A percentile compares a stretch with the other conserved stretches of the same genome.
Conservation (phyloP, 148 eudicot genomes). For the Cornus suecica region DNA sequence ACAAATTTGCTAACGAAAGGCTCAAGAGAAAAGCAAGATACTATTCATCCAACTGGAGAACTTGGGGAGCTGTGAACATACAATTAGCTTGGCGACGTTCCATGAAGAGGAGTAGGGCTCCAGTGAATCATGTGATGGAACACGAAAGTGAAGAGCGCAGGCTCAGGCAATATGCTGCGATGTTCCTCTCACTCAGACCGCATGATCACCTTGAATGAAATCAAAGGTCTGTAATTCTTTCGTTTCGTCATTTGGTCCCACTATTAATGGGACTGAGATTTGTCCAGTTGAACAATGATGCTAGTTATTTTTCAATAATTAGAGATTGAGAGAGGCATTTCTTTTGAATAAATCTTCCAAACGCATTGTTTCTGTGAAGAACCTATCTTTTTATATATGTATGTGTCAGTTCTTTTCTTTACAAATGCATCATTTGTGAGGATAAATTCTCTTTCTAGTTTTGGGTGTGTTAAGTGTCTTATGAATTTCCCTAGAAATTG, state of each 20-base stretch:
- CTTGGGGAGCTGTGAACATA: conserved; percentile 96
- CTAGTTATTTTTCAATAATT: neutral
- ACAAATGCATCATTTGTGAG: neutral
- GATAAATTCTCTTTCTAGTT: too few species aligned
- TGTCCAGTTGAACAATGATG: neutral
- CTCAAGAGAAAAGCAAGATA: conserved; percentile 77
- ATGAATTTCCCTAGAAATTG: too few species aligned
- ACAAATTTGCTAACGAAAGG: conserved; percentile 84
- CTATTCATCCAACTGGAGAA: conserved; percentile 89
- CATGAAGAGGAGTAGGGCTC: conserved; percentile 51
- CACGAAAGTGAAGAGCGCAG: conserved; percentile 40
- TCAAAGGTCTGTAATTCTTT: neutral
- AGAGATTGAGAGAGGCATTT: neutral
- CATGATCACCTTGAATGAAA: conserved; percentile 87
- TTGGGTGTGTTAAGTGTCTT: too few species aligned
- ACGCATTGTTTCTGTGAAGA: too few species aligned
- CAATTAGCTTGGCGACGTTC: conserved; percentile 81
- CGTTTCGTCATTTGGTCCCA: neutral
- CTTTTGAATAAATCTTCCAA: neutral
- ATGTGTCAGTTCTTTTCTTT: too few species aligned
- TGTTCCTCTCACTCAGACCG: conserved; percentile 86
- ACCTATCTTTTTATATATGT: too few species aligned
- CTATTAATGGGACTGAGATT: neutral
- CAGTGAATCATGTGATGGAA: conserved; percentile 23
- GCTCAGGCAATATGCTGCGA: conserved; percentile 73